Evolutionary conservation across 768 basidiomycete genomes (phyloP).

Genomic region (Amanita brunnescens): DNA sequence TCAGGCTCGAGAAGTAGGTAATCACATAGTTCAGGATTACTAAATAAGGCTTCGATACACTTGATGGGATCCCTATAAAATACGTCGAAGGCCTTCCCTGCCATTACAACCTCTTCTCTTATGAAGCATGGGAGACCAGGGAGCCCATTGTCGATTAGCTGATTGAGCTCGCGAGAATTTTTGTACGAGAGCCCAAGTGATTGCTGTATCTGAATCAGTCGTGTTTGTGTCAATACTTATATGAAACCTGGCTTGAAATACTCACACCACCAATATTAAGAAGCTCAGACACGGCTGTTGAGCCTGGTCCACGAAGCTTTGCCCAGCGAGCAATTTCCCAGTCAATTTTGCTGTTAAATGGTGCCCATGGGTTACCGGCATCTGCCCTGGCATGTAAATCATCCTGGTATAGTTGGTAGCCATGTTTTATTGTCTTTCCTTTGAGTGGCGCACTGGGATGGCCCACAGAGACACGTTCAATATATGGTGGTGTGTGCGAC

Average conservation of each 20-base stretch:
- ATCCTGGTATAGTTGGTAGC: not conserved
- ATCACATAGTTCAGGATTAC: constrained; percentile 18
- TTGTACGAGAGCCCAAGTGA: not conserved
- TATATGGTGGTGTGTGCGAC: not conserved
- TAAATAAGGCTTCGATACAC: constrained; percentile 21
- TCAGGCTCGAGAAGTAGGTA: constrained; percentile 21
- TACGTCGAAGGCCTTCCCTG: constrained; percentile 15
- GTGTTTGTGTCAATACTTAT: not conserved
- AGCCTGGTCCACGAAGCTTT: not conserved
- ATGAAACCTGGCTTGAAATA: not conserved
- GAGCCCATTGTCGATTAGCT: constrained; percentile 19
- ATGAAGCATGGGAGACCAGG: constrained; percentile 14
- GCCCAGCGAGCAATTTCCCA: constrained; percentile 4
- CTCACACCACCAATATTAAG: not conserved
- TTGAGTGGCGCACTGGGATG: not conserved
- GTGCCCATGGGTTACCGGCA: not conserved
- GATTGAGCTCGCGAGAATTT: constrained; percentile 15
- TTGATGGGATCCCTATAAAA: constrained; percentile 20
- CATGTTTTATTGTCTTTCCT: not conserved
- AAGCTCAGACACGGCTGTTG: not conserved
- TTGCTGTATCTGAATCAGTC: not conserved
- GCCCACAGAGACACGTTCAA: not conserved
- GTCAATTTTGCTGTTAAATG: not conserved
- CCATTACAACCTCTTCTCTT: constrained; percentile 14
- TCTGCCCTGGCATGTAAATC: not conserved